These are phyloP conservation scores for Aleurites moluccanus DNA, from an alignment of 441 rosid species.

Conservation along the genomic window DNA sequence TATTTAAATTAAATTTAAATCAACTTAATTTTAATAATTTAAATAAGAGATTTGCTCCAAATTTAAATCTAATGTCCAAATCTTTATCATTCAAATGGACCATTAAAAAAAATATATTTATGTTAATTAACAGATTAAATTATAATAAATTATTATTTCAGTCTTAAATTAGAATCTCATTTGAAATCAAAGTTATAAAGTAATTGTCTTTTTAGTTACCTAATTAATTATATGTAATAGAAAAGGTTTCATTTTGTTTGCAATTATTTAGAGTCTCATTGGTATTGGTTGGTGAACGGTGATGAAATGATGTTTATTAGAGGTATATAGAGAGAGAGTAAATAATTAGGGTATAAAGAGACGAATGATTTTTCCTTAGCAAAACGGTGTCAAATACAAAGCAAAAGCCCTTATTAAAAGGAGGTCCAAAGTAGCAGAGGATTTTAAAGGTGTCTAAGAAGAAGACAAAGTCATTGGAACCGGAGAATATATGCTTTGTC, in stretches of 20 bases:
- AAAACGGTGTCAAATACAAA: slow-evolving; percentile 34
- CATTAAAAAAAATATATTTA: too few relatives aligned
- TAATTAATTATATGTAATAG: not conserved
- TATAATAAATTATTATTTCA: too few relatives aligned
- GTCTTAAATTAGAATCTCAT: too few relatives aligned
- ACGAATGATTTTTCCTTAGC: slow-evolving; percentile 6
- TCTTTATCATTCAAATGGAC: too few relatives aligned
- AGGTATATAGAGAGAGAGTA: not conserved
- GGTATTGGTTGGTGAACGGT: not conserved
- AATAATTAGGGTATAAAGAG: not conserved
- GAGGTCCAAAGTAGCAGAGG: slow-evolving; percentile 37
- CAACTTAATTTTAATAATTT: too few relatives aligned
- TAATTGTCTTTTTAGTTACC: slow-evolving; percentile 4
- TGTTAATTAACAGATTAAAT: too few relatives aligned
- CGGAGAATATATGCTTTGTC: slow-evolving; percentile 58
- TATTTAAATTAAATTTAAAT: too few relatives aligned
- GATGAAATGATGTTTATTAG: not conserved
- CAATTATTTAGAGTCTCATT: not conserved
- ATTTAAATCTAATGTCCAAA: too few relatives aligned
- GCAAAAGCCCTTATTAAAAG: slow-evolving; percentile 46
- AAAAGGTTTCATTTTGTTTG: not conserved
- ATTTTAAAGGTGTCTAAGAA: slow-evolving; percentile 43
- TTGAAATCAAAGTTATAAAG: too few relatives aligned
- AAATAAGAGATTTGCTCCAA: too few relatives aligned
- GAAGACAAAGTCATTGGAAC: slow-evolving; percentile 53